Percentiles rank a stretch among this genome's conserved stretches.
phyloP scores from a whole-genome alignment of 306 rosid species.

The Adenanthera pavonina region DNA sequence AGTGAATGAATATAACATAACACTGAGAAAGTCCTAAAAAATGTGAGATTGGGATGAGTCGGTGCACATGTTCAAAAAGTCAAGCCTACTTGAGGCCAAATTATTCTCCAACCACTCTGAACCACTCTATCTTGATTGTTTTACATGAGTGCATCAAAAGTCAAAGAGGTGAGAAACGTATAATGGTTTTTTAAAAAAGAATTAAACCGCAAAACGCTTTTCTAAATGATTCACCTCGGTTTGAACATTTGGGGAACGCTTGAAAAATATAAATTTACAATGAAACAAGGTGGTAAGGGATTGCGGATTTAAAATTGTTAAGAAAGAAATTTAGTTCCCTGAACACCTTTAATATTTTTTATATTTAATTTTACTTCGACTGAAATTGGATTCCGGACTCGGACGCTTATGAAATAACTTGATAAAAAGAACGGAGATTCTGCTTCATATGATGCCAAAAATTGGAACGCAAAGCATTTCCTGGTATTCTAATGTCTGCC shows the following conservation, averaged over 20 bases:
- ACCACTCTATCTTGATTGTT: conserved; percentile 16
- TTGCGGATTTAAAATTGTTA: not conserved
- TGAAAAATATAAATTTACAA: not conserved
- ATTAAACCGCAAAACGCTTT: not conserved
- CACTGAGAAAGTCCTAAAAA: not conserved
- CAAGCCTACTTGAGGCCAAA: not conserved
- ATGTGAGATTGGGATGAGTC: conserved; percentile 1
- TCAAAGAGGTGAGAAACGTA: conserved; percentile 34
- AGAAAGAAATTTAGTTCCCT: not conserved
- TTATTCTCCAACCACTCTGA: conserved; percentile 39
- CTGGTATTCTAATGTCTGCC: not conserved
- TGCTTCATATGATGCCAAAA: conserved; percentile 28
- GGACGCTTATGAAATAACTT: not conserved
- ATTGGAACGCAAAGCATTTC: not conserved
- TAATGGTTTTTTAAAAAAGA: not conserved
- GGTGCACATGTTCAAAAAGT: conserved; percentile 28
- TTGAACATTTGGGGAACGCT: not conserved
- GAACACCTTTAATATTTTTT: not conserved
- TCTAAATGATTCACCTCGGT: not conserved
- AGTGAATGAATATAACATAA: conserved; percentile 23
- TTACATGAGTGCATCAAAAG: conserved; percentile 24
- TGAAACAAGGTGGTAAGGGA: not conserved
- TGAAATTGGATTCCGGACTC: not conserved
- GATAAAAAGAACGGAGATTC: not conserved
- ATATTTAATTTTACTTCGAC: not conserved